These are phyloP conservation scores for Neovahlkampfia damariscottae DNA, from an alignment of 78 protist genomes.

Conservation along the genomic window DNA sequence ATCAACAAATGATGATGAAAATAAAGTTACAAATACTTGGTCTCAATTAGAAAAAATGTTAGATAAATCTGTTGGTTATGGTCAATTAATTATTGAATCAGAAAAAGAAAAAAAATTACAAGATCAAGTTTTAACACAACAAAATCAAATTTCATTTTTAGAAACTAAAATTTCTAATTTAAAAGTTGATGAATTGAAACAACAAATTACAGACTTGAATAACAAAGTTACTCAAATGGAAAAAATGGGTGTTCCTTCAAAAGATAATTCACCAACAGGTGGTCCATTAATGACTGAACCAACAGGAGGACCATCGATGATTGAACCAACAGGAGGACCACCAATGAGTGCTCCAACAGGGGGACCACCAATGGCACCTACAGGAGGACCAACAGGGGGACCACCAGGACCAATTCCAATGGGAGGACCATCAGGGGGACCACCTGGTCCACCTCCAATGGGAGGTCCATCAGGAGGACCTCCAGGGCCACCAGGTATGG, in stretches of 20 bases:
- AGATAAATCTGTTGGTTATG: background rate
- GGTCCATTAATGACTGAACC: background rate
- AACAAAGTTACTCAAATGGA: background rate
- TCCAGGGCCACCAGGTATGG: background rate
- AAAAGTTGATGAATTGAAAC: background rate
- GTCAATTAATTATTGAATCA: background rate
- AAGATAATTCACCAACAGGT: background rate
- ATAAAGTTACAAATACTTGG: background rate
- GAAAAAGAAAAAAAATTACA: background rate
- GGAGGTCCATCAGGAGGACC: background rate
- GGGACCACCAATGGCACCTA: background rate
- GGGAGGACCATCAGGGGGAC: slow-evolving; percentile 3
- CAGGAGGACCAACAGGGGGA: background rate
- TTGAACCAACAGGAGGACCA: background rate
- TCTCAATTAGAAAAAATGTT: background rate
- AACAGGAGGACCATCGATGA: background rate
- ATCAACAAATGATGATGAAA: background rate
- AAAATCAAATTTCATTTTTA: background rate
- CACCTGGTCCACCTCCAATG: background rate
- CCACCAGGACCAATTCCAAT: background rate
- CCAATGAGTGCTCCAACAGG: background rate
- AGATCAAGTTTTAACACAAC: background rate
- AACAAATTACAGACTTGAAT: background rate
- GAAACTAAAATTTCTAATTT: background rate
- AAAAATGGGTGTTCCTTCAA: background rate